phyloP scores from a whole-genome alignment of 495 filamentous ascomycete genomes.

The Penicillium waksmanii region DNA sequence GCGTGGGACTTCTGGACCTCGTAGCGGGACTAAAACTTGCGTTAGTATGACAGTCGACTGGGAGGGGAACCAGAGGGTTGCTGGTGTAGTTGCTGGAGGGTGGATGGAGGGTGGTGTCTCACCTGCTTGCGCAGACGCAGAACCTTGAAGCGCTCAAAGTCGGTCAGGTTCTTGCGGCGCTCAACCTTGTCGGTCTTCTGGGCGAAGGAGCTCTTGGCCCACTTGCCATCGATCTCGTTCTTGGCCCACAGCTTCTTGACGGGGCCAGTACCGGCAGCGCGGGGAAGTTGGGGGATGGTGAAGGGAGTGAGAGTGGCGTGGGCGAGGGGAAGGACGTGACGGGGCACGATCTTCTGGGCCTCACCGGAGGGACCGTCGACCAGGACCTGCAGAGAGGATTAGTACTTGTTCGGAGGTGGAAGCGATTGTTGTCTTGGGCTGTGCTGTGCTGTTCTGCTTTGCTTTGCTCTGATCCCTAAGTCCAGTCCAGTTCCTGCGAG shows the following conservation, averaged over 20 bases:
- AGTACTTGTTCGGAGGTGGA: neutral
- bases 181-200: constrained; percentile 82
- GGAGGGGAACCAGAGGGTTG: too few species aligned
- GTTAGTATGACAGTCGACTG: too few species aligned
- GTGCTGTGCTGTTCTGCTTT: neutral
- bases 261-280: constrained; percentile 78
- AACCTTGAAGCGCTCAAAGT: constrained; percentile 99
- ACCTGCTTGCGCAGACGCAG: constrained; percentile 97
- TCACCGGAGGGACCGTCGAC: constrained; percentile 89
- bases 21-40: constrained; percentile 69
- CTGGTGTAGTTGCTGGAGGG: neutral
- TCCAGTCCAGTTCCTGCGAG: neutral
- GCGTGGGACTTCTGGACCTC: constrained; percentile 92
- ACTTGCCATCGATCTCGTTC: constrained; percentile 86
- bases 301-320: constrained; percentile 87
- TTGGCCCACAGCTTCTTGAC: constrained; percentile 86
- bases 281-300: constrained; percentile 84
- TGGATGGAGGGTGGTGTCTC: constrained; percentile 36
- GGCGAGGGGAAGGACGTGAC: constrained; percentile 78
- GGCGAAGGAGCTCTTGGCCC: constrained; percentile 83
- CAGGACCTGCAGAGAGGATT: constrained; percentile 67
- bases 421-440: neutral
- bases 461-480: neutral
- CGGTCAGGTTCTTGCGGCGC: constrained; percentile 87
- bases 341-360: constrained; percentile 73